Evolutionary conservation across 2,329 filamentous ascomycete genomes (phyloP).

Genomic region (Neofusicoccum kwambonambiense): DNA sequence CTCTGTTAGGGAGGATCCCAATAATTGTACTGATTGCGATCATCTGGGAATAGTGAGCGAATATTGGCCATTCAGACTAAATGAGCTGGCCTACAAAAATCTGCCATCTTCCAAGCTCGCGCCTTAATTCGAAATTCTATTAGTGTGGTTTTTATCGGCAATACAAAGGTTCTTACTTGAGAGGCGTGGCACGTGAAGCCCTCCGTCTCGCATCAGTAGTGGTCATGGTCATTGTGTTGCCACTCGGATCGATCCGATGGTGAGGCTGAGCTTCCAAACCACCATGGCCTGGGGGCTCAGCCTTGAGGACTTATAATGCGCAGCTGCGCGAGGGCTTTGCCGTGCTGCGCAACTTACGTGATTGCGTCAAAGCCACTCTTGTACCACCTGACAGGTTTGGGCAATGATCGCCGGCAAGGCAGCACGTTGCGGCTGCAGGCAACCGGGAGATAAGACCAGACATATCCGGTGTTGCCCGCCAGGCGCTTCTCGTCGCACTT

Average conservation of each 20-base stretch:
- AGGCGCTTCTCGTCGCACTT: neutral
- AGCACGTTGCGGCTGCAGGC: neutral
- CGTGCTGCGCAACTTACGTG: neutral
- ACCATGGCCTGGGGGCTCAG: neutral
- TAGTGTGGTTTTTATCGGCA: neutral
- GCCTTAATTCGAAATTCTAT: neutral
- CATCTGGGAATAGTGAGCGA: slow-evolving; percentile 26
- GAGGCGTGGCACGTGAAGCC: neutral
- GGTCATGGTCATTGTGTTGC: neutral
- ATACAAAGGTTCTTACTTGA: neutral
- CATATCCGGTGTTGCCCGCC: neutral
- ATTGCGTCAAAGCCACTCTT: neutral
- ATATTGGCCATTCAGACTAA: no score
- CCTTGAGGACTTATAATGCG: neutral
- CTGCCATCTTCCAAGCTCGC: slow-evolving; percentile 15
- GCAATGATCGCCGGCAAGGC: neutral
- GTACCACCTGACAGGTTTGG: neutral
- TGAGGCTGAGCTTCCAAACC: neutral
- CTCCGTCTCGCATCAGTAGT: neutral
- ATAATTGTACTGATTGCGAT: slow-evolving; percentile 38
- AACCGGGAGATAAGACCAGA: neutral
- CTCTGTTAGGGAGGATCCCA: slow-evolving; percentile 32
- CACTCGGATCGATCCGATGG: neutral
- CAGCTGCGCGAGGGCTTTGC: neutral
- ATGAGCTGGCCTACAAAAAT: slow-evolving; percentile 12